These are phyloP conservation scores for Tillandsia fasciculata DNA, from an alignment of 176 grass and related monocot species.

Conservation along the genomic window DNA sequence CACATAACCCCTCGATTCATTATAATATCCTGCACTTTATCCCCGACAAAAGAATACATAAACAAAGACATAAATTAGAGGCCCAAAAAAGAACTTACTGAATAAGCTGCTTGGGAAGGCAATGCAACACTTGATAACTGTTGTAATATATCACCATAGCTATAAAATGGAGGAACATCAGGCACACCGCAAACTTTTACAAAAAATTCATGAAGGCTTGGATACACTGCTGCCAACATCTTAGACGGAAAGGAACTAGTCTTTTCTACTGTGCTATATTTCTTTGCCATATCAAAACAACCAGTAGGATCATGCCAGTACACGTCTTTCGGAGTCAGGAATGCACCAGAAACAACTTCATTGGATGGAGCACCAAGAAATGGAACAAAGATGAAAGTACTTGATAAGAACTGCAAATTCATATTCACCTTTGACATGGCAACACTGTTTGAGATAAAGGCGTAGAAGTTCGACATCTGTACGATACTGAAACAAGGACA, in stretches of 20 bases:
- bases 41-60: too few relatives aligned
- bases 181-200: conserved; percentile 49
- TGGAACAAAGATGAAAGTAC: conserved; percentile 67
- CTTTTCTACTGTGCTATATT: conserved; percentile 28
- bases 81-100: conserved; percentile 33
- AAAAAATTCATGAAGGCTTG: conserved; percentile 78
- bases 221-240: conserved; percentile 54
- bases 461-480: conserved; percentile 87
- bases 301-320: conserved; percentile 90
- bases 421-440: conserved; percentile 46
- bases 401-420: conserved; percentile 52
- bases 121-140: conserved; percentile 46
- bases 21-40: too few relatives aligned
- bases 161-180: conserved; percentile 43
- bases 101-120: conserved; percentile 56
- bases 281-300: conserved; percentile 56
- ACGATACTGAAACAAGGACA: conserved; percentile 48
- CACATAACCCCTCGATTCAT: too few relatives aligned
- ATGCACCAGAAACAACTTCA: conserved; percentile 36
- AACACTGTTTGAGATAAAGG: conserved; percentile 57
- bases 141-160: conserved; percentile 67
- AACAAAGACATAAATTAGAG: neutral
- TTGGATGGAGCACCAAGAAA: conserved; percentile 27
- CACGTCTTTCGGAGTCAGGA: conserved; percentile 52
- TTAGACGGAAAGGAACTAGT: conserved; percentile 35